Conservation (phyloP, 2,329 filamentous ascomycete species). For the Lachnellula arida region DNA sequence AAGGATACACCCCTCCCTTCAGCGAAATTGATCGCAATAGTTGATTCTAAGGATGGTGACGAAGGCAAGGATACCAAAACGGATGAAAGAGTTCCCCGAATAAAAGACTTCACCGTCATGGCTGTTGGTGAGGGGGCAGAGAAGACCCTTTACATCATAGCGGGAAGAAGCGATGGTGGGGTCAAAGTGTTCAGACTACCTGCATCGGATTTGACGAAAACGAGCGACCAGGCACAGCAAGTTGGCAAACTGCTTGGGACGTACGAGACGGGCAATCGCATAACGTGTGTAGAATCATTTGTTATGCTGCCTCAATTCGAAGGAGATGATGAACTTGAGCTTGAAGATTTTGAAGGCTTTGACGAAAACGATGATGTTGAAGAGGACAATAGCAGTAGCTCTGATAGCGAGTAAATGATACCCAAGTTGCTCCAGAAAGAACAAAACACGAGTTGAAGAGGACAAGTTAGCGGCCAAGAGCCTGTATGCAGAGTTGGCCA, state of each 20-base stretch:
- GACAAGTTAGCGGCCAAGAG: too few species aligned
- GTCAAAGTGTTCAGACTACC: conserved; percentile 71
- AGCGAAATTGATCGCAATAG: conserved; percentile 65
- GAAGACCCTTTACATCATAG: conserved; percentile 54
- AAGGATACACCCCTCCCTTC: conserved; percentile 48
- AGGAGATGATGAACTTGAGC: conserved; percentile 41
- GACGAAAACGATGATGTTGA: conserved; percentile 19
- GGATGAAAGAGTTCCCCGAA: conserved; percentile 51
- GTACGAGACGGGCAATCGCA: conserved; percentile 81
- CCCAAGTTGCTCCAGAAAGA: conserved; percentile 8
- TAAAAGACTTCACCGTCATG: conserved; percentile 80
- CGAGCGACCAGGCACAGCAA: conserved; percentile 29
- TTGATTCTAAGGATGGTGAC: conserved; percentile 69
- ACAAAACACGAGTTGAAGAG: too few species aligned
- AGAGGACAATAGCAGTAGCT: conserved; percentile 22
- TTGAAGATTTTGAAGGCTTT: conserved; percentile 25
- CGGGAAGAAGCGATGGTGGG: conserved; percentile 80
- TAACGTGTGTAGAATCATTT: conserved; percentile 85
- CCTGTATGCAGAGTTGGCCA: too few species aligned
- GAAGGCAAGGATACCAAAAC: conserved; percentile 64
- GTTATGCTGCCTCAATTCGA: conserved; percentile 70
- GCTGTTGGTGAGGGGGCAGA: conserved; percentile 34
- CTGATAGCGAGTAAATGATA: conserved; percentile 33
- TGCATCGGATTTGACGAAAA: conserved; percentile 29
- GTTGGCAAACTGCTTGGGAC: conserved; percentile 59